These are phyloP conservation scores for Penicillium tannophilum DNA, from an alignment of 495 filamentous ascomycete genomes.

Conservation along the genomic window DNA sequence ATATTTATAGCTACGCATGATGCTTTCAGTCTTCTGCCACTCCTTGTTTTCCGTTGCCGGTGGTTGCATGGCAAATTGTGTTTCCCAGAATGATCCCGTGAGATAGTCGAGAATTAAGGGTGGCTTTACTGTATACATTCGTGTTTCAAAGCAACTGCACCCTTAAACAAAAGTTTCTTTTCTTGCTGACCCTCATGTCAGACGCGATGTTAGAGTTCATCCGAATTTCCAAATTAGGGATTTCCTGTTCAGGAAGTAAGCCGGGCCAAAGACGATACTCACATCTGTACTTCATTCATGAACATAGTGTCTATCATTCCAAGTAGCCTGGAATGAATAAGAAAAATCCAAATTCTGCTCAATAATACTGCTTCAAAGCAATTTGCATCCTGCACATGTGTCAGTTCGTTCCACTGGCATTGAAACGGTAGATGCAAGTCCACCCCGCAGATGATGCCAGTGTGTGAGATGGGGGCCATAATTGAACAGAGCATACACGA, in stretches of 20 bases:
- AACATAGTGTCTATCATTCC: too few species aligned
- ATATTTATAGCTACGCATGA: slow-evolving; percentile 16
- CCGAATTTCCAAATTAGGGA: background rate
- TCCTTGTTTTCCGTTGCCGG: slow-evolving; percentile 9
- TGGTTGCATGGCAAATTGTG: background rate
- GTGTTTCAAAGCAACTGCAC: background rate
- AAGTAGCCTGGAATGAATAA: too few species aligned
- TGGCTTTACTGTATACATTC: background rate
- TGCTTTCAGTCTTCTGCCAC: slow-evolving; percentile 1
- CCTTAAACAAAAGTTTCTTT: background rate
- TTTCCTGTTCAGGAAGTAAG: background rate
- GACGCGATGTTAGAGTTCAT: too few species aligned
- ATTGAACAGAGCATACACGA: background rate
- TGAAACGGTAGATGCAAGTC: background rate
- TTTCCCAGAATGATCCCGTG: background rate
- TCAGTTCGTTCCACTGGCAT: background rate
- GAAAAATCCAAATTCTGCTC: background rate
- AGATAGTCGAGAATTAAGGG: background rate
- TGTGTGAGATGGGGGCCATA: background rate
- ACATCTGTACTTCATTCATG: too few species aligned
- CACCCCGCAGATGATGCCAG: background rate
- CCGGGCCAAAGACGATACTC: background rate
- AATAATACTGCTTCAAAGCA: background rate
- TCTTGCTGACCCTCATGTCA: background rate
- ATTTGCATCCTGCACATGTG: background rate